phyloP scores from a whole-genome alignment of 306 rosid genomes.

The Lupinus albus region DNA sequence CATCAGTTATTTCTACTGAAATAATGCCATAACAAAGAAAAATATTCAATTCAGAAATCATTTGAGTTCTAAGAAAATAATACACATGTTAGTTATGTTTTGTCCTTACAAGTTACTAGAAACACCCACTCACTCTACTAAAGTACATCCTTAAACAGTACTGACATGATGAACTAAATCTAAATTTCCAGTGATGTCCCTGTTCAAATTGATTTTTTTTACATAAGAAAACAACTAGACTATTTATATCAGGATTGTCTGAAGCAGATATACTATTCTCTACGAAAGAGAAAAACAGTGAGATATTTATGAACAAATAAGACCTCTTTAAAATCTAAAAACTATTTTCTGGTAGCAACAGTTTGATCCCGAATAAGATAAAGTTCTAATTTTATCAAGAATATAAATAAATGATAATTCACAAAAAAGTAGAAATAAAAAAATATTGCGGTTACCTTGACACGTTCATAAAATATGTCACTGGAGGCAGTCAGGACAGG shows the following conservation, averaged over 20 bases:
- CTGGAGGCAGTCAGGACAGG: constrained; percentile 65
- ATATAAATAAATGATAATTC: too few relatives aligned
- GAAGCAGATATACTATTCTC: too few relatives aligned
- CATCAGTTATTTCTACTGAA: constrained; percentile 1
- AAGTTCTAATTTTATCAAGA: constrained; percentile 24
- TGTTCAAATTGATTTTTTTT: not conserved
- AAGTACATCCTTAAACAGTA: too few relatives aligned
- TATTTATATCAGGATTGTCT: not conserved
- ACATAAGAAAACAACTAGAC: not conserved
- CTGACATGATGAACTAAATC: not conserved
- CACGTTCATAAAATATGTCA: constrained; percentile 66
- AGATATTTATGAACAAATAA: too few relatives aligned
- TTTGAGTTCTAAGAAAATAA: not conserved
- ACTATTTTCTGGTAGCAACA: not conserved
- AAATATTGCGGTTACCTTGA: constrained; percentile 62
- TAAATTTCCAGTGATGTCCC: not conserved
- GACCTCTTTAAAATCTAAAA: not conserved
- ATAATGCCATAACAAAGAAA: not conserved
- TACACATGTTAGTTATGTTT: too few relatives aligned
- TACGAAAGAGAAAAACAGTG: too few relatives aligned
- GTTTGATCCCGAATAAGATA: constrained; percentile 1
- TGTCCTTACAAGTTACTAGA: too few relatives aligned
- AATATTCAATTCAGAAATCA: constrained; percentile 14
- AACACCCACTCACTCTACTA: not conserved
- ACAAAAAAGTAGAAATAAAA: not conserved